These are phyloP conservation scores for Penicillium manginii DNA, from an alignment of 495 filamentous ascomycete genomes.

Conservation along the genomic window DNA sequence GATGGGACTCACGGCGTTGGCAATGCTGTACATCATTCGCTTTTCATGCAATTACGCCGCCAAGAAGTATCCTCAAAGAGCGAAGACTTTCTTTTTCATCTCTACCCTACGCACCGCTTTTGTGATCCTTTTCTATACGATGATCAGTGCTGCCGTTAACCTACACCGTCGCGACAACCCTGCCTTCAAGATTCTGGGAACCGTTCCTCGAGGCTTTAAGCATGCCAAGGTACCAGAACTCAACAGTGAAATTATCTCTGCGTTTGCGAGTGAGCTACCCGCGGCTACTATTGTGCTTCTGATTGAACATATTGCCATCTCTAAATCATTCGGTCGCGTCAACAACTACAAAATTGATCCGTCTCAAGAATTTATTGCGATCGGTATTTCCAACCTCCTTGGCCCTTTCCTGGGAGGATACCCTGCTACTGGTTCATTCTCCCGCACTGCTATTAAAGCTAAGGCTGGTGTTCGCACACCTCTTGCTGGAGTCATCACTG, in stretches of 20 bases:
- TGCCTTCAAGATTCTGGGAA: slow-evolving; percentile 68
- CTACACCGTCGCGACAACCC: slow-evolving; percentile 53
- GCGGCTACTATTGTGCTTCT: slow-evolving; percentile 88
- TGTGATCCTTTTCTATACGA: slow-evolving; percentile 88
- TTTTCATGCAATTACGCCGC: slow-evolving; percentile 65
- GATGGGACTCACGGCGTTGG: slow-evolving; percentile 83
- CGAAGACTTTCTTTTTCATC: slow-evolving; percentile 84
- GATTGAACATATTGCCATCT: slow-evolving; percentile 95
- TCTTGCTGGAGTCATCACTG: slow-evolving; percentile 90
- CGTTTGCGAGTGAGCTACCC: slow-evolving; percentile 68
- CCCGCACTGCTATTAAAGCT: slow-evolving; percentile 96
- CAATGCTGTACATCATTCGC: slow-evolving; percentile 85
- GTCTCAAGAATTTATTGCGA: slow-evolving; percentile 94
- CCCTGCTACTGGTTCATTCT: slow-evolving; percentile 95
- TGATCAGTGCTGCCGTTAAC: slow-evolving; percentile 89
- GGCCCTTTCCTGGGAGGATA: slow-evolving; percentile 95
- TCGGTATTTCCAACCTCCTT: slow-evolving; percentile 88
- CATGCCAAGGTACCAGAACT: slow-evolving; percentile 75
- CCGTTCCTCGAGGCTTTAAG: slow-evolving; percentile 81
- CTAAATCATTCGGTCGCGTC: slow-evolving; percentile 94
- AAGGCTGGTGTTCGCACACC: slow-evolving; percentile 96
- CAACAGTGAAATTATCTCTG: slow-evolving; percentile 61
- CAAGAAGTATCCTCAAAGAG: slow-evolving; percentile 65
- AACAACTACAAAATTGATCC: slow-evolving; percentile 98
- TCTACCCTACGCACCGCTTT: slow-evolving; percentile 92